A percentile compares a stretch with the other conserved stretches of the same genome.
Conservation (phyloP, 441 rosid species). For the Kokia cookei region DNA sequence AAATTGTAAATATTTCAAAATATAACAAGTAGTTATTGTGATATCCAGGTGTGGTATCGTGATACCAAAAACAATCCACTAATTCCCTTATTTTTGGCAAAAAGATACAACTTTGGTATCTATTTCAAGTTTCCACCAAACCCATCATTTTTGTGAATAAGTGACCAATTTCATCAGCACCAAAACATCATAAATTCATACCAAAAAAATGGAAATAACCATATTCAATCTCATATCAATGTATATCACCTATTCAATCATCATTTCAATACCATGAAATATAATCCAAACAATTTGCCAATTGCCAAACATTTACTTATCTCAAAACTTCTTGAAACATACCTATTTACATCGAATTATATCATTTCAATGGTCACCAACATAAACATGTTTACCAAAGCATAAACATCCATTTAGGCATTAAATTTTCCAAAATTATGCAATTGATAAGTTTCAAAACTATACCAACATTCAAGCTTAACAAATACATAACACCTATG, state of each 20-base stretch:
- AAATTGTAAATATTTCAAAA: neutral
- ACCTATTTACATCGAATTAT: too few relatives aligned
- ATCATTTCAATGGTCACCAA: too few relatives aligned
- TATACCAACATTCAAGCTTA: too few relatives aligned
- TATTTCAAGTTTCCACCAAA: neutral
- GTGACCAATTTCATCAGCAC: neutral
- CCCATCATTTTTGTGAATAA: neutral
- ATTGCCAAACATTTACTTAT: neutral
- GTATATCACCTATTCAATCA: neutral
- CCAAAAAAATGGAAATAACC: neutral
- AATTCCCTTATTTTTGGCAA: neutral
- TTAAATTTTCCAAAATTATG: too few relatives aligned
- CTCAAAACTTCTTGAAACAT: too few relatives aligned
- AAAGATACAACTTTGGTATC: neutral
- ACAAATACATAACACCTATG: too few relatives aligned
- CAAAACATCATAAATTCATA: neutral
- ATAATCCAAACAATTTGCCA: too few relatives aligned
- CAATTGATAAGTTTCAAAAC: too few relatives aligned
- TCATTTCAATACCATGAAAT: neutral
- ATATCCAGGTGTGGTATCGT: neutral
- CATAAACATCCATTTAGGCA: too few relatives aligned
- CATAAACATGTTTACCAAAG: too few relatives aligned
- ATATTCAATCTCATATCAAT: neutral
- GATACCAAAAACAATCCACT: neutral
- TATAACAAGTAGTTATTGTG: neutral